Evolutionary conservation across 805 yeast species (phyloP).

Genomic region (Yarrowia sp.): DNA sequence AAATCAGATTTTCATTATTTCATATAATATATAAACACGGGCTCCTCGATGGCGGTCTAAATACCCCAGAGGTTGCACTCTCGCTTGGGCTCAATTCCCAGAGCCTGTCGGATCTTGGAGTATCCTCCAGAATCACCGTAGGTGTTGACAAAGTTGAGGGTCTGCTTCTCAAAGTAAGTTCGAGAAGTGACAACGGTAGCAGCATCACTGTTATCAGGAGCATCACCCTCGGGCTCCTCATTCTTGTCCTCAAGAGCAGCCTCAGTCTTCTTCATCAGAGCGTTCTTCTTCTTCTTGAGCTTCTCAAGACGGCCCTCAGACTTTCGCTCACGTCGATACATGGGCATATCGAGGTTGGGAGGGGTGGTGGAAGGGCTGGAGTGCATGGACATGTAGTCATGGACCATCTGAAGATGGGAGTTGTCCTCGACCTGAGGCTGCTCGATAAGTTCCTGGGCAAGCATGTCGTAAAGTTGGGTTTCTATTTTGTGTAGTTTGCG

Average conservation of each 20-base stretch:
- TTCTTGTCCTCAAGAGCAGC: neutral
- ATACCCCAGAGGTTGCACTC: conserved; percentile 15
- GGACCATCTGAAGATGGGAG: neutral
- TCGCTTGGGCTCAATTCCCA: neutral
- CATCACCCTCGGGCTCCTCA: neutral
- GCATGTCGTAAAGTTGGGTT: neutral
- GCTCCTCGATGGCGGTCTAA: neutral
- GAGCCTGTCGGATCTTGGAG: neutral
- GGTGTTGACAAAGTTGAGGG: conserved; percentile 16
- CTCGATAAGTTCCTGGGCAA: conserved; percentile 5
- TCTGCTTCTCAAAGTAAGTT: conserved; percentile 6
- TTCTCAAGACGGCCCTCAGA: neutral
- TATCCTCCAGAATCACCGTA: conserved; percentile 18
- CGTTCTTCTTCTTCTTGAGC: neutral
- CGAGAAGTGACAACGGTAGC: neutral
- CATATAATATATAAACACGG: too few relatives aligned
- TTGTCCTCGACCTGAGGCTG: neutral
- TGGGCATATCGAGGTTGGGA: neutral
- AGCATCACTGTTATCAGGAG: neutral
- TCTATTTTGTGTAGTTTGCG: conserved; percentile 1
- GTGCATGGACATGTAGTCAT: neutral
- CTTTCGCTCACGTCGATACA: neutral
- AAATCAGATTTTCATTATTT: too few relatives aligned
- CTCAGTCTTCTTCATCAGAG: neutral
- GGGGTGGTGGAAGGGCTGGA: neutral